Evolutionary conservation across 805 yeast species (phyloP).

Genomic region (Nakazawaea ishiwadae): DNA sequence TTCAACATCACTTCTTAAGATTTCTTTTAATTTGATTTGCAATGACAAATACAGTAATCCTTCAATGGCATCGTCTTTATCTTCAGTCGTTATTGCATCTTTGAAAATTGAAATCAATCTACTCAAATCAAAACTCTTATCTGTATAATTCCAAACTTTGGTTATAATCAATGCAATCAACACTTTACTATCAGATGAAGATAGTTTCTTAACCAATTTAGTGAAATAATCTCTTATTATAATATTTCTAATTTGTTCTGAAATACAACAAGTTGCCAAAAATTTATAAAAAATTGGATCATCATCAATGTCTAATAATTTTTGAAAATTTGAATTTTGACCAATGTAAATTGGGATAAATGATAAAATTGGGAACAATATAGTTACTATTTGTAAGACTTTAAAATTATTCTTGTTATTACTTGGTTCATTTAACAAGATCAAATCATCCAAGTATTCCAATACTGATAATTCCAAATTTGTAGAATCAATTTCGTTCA

Average conservation of each 20-base stretch:
- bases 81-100: background rate
- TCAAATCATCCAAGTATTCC: background rate
- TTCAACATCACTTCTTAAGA: slow-evolving; percentile 24
- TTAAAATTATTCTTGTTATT: too few species aligned
- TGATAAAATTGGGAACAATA: slow-evolving; percentile 5
- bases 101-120: background rate
- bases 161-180: slow-evolving; percentile 1
- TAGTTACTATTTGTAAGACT: too few species aligned
- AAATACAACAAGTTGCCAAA: too few species aligned
- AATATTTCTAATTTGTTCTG: too few species aligned
- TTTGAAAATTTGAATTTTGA: too few species aligned
- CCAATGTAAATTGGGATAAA: too few species aligned
- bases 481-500: slow-evolving; percentile 4
- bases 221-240: too few species aligned
- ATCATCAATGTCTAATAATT: too few species aligned
- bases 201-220: too few species aligned
- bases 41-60: slow-evolving; percentile 32
- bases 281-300: too few species aligned
- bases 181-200: background rate
- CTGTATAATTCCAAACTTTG: slow-evolving; percentile 3
- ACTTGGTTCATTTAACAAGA: too few species aligned
- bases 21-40: slow-evolving; percentile 26
- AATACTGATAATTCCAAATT: background rate
- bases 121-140: background rate
- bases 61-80: slow-evolving; percentile 19